Evolutionary conservation across 768 basidiomycete species (phyloP).

Genomic region (Antrodiella citrinella): DNA sequence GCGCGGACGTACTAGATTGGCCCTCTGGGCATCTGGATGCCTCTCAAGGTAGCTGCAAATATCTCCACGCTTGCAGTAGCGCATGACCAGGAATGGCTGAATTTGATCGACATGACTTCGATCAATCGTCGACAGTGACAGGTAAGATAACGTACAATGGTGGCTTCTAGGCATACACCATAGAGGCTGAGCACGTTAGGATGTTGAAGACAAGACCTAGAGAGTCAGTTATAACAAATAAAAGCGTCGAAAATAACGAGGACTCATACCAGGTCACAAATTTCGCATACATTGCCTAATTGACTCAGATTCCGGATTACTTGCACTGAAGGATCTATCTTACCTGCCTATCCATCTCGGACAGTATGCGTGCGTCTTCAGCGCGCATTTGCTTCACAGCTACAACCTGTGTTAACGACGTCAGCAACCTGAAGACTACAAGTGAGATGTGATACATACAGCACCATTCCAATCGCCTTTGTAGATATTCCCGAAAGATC

Average conservation of each 20-base stretch:
- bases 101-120: too few relatives aligned
- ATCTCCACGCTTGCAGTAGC: slow-evolving; percentile 9
- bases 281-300: background rate
- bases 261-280: background rate
- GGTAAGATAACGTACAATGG: too few relatives aligned
- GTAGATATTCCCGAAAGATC: slow-evolving; percentile 12
- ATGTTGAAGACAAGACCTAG: slow-evolving; percentile 7
- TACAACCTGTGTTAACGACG: too few relatives aligned
- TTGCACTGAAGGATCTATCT: too few relatives aligned
- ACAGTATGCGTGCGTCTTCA: slow-evolving; percentile 8
- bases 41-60: slow-evolving; percentile 7
- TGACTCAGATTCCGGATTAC: too few relatives aligned
- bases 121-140: too few relatives aligned
- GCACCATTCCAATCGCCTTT: slow-evolving; percentile 6
- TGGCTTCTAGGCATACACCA: slow-evolving; percentile 11
- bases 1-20: too few relatives aligned
- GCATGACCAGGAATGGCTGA: slow-evolving; percentile 15
- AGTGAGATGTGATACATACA: too few relatives aligned
- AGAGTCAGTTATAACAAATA: too few relatives aligned
- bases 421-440: too few relatives aligned
- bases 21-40: too few relatives aligned
- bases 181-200: slow-evolving; percentile 12
- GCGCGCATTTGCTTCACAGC: slow-evolving; percentile 13
- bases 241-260: too few relatives aligned
- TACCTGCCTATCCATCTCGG: slow-evolving; percentile 8